A percentile compares a stretch with the other conserved stretches of the same genome.
These are phyloP conservation scores for Theileria orientalis DNA, from an alignment of 169 alveolate genomes.

Conservation along the genomic window DNA sequence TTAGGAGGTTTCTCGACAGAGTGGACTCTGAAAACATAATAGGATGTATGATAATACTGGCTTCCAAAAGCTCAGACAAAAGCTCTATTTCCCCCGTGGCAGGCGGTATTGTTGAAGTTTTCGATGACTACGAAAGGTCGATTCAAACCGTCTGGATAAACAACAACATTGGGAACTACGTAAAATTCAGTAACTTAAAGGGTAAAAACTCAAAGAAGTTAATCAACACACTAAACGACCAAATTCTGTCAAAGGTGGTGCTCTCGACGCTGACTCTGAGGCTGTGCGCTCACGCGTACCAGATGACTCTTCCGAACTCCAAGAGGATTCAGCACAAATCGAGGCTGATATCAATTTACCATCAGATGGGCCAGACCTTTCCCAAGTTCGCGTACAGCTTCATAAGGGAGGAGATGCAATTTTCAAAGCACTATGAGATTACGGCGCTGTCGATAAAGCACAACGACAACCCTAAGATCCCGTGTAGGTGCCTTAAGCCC, in stretches of 20 bases:
- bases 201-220: background rate
- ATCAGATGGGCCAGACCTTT: conserved; percentile 33
- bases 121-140: conserved; percentile 57
- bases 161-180: conserved; percentile 4
- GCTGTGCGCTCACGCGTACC: conserved; percentile 64
- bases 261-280: conserved; percentile 40
- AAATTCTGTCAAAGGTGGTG: conserved; percentile 7
- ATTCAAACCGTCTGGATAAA: conserved; percentile 56
- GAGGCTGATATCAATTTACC: conserved; percentile 54
- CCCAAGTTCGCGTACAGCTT: conserved; percentile 35
- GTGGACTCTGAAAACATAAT: conserved; percentile 49
- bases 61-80: conserved; percentile 1
- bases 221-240: background rate
- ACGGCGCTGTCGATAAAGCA: conserved; percentile 19
- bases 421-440: conserved; percentile 54
- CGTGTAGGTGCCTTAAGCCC: conserved; percentile 48
- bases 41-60: conserved; percentile 61
- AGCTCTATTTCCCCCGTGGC: conserved; percentile 45
- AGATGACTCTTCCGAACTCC: conserved; percentile 28
- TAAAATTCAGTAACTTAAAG: background rate
- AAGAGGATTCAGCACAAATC: conserved; percentile 14
- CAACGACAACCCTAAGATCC: conserved; percentile 63
- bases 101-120: conserved; percentile 59
- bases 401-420: conserved; percentile 44
- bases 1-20: conserved; percentile 39